Evolutionary conservation across 1,284 basidiomycete species (phyloP).

Genomic region (Athelia sp.): DNA sequence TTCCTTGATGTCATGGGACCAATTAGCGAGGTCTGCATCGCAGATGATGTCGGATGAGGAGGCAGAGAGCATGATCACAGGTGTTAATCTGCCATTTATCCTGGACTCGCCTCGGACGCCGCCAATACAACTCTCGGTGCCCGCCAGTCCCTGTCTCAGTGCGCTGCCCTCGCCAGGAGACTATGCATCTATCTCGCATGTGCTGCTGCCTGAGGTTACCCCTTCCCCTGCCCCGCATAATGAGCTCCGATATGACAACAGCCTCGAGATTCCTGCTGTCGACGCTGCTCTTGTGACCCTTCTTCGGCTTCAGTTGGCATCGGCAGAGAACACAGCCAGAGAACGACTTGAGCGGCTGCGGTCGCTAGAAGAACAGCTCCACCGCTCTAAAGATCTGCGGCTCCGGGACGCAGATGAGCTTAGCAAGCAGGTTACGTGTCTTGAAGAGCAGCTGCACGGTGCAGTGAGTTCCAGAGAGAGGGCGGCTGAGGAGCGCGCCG

Average conservation of each 20-base stretch:
- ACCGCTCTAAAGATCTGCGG: slow-evolving; percentile 51
- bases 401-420: slow-evolving; percentile 56
- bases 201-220: slow-evolving; percentile 70
- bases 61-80: slow-evolving; percentile 59
- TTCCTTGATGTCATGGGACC: slow-evolving; percentile 73
- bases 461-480: slow-evolving; percentile 42
- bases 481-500: slow-evolving; percentile 42
- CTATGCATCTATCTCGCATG: slow-evolving; percentile 74
- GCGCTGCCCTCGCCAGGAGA: slow-evolving; percentile 63
- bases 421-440: slow-evolving; percentile 48
- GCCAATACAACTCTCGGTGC: slow-evolving; percentile 22
- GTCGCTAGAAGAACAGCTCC: slow-evolving; percentile 63
- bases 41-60: slow-evolving; percentile 58
- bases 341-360: slow-evolving; percentile 58
- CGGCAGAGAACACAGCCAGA: slow-evolving; percentile 60
- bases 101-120: slow-evolving; percentile 54
- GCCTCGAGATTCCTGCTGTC: slow-evolving; percentile 27
- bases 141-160: slow-evolving; percentile 69
- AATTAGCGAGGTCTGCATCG: slow-evolving; percentile 56
- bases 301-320: slow-evolving; percentile 66
- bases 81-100: slow-evolving; percentile 65
- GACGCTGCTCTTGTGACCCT: slow-evolving; percentile 56
- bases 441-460: slow-evolving; percentile 52
- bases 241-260: slow-evolving; percentile 28
- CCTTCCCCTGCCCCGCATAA: slow-evolving; percentile 63